phyloP scores from a whole-genome alignment of 805 yeast species.

The Teunomyces panamensis region DNA sequence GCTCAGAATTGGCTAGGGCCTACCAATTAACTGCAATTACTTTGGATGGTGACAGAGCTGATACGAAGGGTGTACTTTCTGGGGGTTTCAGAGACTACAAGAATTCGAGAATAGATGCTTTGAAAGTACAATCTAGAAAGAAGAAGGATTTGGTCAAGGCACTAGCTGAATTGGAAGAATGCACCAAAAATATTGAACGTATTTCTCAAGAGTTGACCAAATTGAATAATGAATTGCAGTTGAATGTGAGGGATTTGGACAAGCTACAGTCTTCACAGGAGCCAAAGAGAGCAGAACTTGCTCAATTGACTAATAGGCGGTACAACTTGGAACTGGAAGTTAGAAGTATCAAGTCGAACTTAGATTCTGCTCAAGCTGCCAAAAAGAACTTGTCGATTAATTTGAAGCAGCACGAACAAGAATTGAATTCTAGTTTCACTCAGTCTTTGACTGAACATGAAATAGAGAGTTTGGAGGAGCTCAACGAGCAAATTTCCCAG shows the following conservation, averaged over 20 bases:
- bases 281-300: constrained; percentile 40
- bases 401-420: constrained; percentile 43
- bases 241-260: constrained; percentile 41
- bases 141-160: constrained; percentile 42
- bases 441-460: constrained; percentile 53
- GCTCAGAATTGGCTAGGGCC: constrained; percentile 61
- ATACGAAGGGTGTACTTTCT: constrained; percentile 75
- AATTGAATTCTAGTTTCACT: constrained; percentile 52
- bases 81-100: constrained; percentile 83
- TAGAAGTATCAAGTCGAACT: constrained; percentile 28
- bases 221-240: constrained; percentile 43
- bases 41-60: constrained; percentile 87
- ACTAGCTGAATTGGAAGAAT: constrained; percentile 36
- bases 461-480: constrained; percentile 30
- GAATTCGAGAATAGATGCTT: constrained; percentile 65
- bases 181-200: constrained; percentile 35
- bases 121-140: constrained; percentile 55
- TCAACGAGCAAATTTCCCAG: constrained; percentile 34
- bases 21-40: constrained; percentile 76
- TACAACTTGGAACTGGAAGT: constrained; percentile 45
- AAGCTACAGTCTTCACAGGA: constrained; percentile 40
- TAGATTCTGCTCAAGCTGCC: constrained; percentile 30
- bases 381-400: constrained; percentile 38
- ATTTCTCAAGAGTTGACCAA: constrained; percentile 53
- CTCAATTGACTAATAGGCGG: constrained; percentile 40